Base-by-base conservation (phyloP, 2,329 filamentous ascomycete species). In the Fusarium irregulare region DNA sequence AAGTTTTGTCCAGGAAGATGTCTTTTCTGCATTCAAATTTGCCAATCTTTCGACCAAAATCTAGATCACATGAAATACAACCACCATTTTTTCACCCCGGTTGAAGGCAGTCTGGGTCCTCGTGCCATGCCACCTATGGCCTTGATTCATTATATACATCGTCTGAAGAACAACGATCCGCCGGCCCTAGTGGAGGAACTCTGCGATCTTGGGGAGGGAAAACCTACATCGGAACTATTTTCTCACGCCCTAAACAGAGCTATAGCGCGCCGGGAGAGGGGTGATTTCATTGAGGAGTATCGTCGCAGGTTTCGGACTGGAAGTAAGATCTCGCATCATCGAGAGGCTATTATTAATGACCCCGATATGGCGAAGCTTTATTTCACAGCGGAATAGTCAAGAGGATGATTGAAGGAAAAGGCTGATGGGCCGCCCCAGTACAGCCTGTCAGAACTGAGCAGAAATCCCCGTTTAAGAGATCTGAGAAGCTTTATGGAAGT, bases 61-160 rank as follows among this genome's bases (percentile, higher is more conserved):
- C 48, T 85, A 9, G 48, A 58, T 3, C 86, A 88, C 75, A 88
- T 88, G 86, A 79, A 79, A 40, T 78, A 78, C 27, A 58, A 76
- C 4, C 86, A 88, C 71, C 80, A 83, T 53, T 79, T 88, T 30
- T 79, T 80, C 44, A 73, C 87, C 16, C 82, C 81, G 6, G 3
- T n/a, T 37, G 34, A n/a, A 37, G 34, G 34, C 4, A 11, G 34
- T n/a, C 18, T 37, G 6, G 6, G 34, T 37, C 34, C 18, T 37
- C 34, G 10, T 3, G 10, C 34, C 18, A 37, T 37, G 34, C 18
- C 34, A n/a, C 18, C 34, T n/a, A 5, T 7, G 18, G 34, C 34
- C 18, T 4, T 37, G 34, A n/a, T 37, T n/a, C 34, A 37, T 37
- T 37, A 37, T 37, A 6, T 37, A 37, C 34, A 37, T 1, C 18